phyloP scores from a whole-genome alignment of 2,329 filamentous ascomycete genomes.

The Didymella keratinophila region DNA sequence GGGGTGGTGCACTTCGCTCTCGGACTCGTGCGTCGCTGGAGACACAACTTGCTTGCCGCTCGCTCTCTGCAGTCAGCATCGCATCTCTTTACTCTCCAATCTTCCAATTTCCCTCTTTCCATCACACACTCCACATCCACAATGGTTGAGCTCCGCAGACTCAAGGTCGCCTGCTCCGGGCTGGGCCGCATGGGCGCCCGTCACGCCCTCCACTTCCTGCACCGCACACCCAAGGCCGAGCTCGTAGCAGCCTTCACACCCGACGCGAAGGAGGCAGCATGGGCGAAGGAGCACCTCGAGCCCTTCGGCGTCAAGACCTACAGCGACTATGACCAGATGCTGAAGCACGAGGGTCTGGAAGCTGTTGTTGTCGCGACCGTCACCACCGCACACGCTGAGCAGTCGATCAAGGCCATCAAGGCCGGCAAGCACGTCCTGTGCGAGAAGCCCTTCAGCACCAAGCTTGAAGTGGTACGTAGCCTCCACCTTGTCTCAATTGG shows the following conservation, averaged over 20 bases:
- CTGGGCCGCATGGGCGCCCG: constrained; percentile 61
- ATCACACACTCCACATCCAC: constrained; percentile 6
- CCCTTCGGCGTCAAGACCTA: constrained; percentile 63
- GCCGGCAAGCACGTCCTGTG: constrained; percentile 64
- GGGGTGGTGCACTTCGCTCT: constrained; percentile 2
- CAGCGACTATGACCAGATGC: constrained; percentile 64
- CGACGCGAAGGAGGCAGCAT: constrained; percentile 53
- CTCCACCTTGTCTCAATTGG: background rate
- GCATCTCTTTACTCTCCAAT: background rate
- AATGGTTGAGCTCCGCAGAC: constrained; percentile 51
- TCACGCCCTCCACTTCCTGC: constrained; percentile 58
- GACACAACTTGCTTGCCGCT: background rate
- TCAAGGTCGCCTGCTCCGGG: constrained; percentile 56
- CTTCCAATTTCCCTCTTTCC: too few species aligned
- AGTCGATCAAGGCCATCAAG: constrained; percentile 65
- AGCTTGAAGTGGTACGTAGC: constrained; percentile 63
- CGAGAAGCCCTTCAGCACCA: constrained; percentile 68
- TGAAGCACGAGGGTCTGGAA: constrained; percentile 62
- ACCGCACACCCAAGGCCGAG: constrained; percentile 55
- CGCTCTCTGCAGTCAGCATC: constrained; percentile 4
- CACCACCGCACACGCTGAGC: constrained; percentile 64
- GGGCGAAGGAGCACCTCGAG: constrained; percentile 60
- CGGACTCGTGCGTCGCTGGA: constrained; percentile 1
- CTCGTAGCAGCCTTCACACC: constrained; percentile 59
- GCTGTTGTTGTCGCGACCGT: constrained; percentile 65